A percentile compares a stretch with the other conserved stretches of the same genome.
These are phyloP conservation scores for Fusarium bactridioides DNA, from an alignment of 2,329 filamentous ascomycete genomes.

Conservation along the genomic window DNA sequence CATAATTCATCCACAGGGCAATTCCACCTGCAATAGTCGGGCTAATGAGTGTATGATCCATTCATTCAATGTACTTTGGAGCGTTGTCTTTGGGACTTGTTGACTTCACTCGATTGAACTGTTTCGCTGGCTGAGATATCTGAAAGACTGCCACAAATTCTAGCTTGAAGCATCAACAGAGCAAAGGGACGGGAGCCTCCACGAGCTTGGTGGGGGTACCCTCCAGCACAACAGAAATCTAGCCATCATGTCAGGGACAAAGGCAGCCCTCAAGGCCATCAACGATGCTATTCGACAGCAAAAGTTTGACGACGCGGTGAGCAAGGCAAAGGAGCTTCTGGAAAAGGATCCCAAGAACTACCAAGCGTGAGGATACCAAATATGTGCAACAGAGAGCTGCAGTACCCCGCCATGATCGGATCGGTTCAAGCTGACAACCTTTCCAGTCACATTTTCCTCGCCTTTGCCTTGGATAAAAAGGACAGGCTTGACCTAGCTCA, in stretches of 20 bases:
- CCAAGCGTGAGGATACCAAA: conserved; percentile 69
- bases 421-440: conserved; percentile 17
- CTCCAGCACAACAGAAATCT: conserved; percentile 15
- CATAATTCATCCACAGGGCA: conserved; percentile 23
- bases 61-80: neutral
- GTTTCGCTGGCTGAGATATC: neutral
- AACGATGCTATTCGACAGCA: conserved; percentile 79
- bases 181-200: neutral
- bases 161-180: neutral
- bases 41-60: conserved; percentile 10
- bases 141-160: neutral
- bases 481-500: conserved; percentile 77
- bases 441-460: conserved; percentile 80
- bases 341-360: conserved; percentile 80
- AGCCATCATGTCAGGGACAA: conserved; percentile 62
- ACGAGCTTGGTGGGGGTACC: conserved; percentile 29
- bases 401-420: conserved; percentile 16
- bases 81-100: neutral
- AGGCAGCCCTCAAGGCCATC: conserved; percentile 82
- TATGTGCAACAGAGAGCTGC: neutral
- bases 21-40: conserved; percentile 7
- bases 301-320: conserved; percentile 79
- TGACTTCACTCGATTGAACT: neutral
- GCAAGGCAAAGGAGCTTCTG: conserved; percentile 74
- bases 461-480: conserved; percentile 82